Evolutionary conservation across 148 eudicot species (phyloP).

Genomic region (Rhododendron simsii): DNA sequence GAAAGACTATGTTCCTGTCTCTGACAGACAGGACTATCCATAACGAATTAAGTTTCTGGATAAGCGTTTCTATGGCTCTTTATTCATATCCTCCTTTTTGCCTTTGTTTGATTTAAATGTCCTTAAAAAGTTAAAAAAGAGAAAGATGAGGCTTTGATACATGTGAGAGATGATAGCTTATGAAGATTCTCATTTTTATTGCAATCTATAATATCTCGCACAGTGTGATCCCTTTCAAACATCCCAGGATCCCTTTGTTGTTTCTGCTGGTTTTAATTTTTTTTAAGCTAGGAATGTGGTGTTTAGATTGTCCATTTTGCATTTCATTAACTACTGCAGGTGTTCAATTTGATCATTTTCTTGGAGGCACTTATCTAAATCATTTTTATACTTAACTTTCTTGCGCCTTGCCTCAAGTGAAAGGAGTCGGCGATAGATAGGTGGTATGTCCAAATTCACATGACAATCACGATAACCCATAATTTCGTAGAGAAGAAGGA

Average conservation of each 20-base stretch:
- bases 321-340: not conserved
- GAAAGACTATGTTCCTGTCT: not conserved
- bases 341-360: not conserved
- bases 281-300: not conserved
- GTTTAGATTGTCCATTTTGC: not conserved
- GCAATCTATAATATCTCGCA: not conserved
- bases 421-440: not conserved
- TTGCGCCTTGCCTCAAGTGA: not conserved
- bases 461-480: not conserved
- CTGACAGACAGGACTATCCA: not conserved
- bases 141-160: not conserved
- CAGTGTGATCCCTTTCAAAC: not conserved
- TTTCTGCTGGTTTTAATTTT: not conserved
- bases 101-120: not conserved
- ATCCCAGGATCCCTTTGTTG: not conserved
- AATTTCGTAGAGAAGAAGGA: not conserved
- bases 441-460: not conserved
- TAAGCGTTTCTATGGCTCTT: not conserved
- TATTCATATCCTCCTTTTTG: not conserved
- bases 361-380: not conserved
- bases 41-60: not conserved
- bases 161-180: not conserved
- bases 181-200: not conserved
- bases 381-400: no score
- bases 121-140: not conserved